phyloP scores from a whole-genome alignment of 2,329 filamentous ascomycete species.

The Pseudocercospora eumusae region DNA sequence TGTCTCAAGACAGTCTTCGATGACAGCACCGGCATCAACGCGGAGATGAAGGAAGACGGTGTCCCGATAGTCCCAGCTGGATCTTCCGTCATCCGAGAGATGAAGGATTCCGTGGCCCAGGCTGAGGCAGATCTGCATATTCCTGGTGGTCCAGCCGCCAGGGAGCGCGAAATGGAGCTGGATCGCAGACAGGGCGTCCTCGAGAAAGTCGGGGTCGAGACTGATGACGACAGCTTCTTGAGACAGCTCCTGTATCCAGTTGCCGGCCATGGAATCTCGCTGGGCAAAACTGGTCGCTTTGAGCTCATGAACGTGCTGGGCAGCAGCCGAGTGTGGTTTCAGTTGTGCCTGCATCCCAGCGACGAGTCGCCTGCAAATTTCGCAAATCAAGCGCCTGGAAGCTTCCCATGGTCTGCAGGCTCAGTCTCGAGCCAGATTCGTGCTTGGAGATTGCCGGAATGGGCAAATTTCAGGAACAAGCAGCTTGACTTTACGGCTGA shows the following conservation, averaged over 20 bases:
- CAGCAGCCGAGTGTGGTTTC: slow-evolving; percentile 92
- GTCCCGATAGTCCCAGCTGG: slow-evolving; percentile 72
- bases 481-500: slow-evolving; percentile 94
- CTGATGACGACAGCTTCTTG: slow-evolving; percentile 79
- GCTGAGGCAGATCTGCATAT: slow-evolving; percentile 79
- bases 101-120: slow-evolving; percentile 76
- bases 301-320: slow-evolving; percentile 73
- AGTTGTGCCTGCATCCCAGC: slow-evolving; percentile 86
- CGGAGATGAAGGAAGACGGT: slow-evolving; percentile 96
- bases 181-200: slow-evolving; percentile 82
- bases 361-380: slow-evolving; percentile 78
- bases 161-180: slow-evolving; percentile 73
- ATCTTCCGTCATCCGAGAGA: slow-evolving; percentile 83
- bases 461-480: slow-evolving; percentile 90
- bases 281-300: slow-evolving; percentile 76
- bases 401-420: slow-evolving; percentile 89
- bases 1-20: slow-evolving; percentile 90
- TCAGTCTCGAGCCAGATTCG: slow-evolving; percentile 90
- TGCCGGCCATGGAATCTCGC: slow-evolving; percentile 72
- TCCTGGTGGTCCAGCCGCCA: slow-evolving; percentile 63
- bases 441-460: slow-evolving; percentile 90
- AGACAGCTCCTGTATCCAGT: slow-evolving; percentile 79
- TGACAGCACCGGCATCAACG: slow-evolving; percentile 87
- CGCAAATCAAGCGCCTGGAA: slow-evolving; percentile 68
- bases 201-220: slow-evolving; percentile 81